These are phyloP conservation scores for Thraustotheca clavata DNA, from an alignment of 352 stramenopile species.

Conservation along the genomic window DNA sequence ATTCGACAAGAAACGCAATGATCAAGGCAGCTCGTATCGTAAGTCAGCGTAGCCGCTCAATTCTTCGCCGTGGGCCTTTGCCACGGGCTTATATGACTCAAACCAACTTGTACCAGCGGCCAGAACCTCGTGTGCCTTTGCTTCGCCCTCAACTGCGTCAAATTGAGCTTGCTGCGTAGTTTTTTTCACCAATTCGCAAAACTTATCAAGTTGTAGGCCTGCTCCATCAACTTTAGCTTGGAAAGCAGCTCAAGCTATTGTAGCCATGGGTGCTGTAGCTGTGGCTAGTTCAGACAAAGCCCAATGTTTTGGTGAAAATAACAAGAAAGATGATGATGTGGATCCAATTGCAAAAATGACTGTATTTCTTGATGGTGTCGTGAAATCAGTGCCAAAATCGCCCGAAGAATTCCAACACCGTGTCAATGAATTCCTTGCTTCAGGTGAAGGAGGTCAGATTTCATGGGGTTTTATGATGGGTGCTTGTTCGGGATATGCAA, in stretches of 20 bases:
- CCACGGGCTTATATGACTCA: neutral
- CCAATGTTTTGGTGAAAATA: neutral
- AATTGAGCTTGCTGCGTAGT: constrained; percentile 13
- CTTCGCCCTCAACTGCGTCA: neutral
- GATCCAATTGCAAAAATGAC: neutral
- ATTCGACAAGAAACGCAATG: neutral
- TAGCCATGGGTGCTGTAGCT: neutral
- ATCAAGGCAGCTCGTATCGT: neutral
- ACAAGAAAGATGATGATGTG: constrained; percentile 1
- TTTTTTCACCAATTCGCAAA: neutral
- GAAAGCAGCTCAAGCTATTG: neutral
- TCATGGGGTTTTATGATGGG: constrained; percentile 87
- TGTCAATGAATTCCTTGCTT: constrained; percentile 50
- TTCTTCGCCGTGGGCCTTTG: neutral
- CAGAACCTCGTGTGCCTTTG: neutral
- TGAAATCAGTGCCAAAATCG: neutral
- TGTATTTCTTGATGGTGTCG: neutral
- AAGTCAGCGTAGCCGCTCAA: neutral
- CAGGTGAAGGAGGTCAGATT: constrained; percentile 66
- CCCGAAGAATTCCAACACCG: constrained; percentile 36
- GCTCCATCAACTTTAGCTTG: neutral
- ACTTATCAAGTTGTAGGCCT: neutral
- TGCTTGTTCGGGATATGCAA: constrained; percentile 81
- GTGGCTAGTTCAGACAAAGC: neutral
- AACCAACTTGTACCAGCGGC: constrained; percentile 1